Percentiles rank a stretch among this genome's conserved stretches.
phyloP scores from a whole-genome alignment of 371 early-diverging fungal genomes.

The Lichtheimia hyalospora region DNA sequence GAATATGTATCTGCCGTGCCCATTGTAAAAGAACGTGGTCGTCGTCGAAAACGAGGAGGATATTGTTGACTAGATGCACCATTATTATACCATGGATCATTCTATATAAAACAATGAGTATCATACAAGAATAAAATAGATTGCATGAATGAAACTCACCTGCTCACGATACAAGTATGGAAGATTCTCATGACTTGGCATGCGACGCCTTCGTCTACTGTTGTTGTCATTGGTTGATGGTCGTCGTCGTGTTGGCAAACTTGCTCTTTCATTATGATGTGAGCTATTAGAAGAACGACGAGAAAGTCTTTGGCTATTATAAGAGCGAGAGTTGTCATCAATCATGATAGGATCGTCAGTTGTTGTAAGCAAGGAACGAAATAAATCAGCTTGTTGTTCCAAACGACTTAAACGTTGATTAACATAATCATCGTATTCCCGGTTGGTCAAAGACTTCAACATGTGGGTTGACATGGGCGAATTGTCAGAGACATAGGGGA shows the following conservation, averaged over 20 bases:
- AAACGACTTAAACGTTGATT: constrained; percentile 8
- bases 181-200: no score
- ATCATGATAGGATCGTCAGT: neutral
- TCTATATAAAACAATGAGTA: no score
- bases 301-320: neutral
- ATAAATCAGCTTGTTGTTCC: constrained; percentile 15
- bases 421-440: constrained; percentile 15
- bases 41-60: neutral
- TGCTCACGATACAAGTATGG: no score
- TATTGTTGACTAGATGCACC: neutral
- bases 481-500: neutral
- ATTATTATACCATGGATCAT: no score
- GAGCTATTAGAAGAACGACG: neutral
- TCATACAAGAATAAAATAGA: no score
- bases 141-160: no score
- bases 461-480: constrained; percentile 10
- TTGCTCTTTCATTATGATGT: neutral
- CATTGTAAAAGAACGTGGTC: neutral
- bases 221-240: no score
- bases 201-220: no score
- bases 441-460: constrained; percentile 6
- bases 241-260: neutral
- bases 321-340: neutral
- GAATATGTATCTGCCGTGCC: neutral
- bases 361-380: constrained; percentile 4